A percentile compares a stretch with the other conserved stretches of the same genome.
Evolutionary conservation across 805 yeast species (phyloP).

Genomic region (Blastobotrys robertii): DNA sequence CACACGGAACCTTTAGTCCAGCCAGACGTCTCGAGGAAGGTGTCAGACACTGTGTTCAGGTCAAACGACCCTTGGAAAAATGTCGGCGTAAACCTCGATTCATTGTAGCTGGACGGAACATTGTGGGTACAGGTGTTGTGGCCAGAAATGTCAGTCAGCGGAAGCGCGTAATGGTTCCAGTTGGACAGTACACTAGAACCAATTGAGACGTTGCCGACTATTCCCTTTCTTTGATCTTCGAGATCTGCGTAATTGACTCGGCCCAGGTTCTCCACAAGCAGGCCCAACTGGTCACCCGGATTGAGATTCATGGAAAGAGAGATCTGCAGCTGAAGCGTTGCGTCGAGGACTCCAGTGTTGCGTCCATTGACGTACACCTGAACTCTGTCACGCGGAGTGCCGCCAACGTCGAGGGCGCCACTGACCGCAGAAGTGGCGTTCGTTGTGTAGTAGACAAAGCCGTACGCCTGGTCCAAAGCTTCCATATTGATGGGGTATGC

Average conservation of each 20-base stretch:
- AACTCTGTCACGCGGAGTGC: conserved; percentile 3
- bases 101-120: background rate
- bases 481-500: conserved; percentile 3
- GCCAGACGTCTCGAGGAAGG: conserved; percentile 1
- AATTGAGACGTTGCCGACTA: conserved; percentile 2
- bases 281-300: conserved; percentile 2
- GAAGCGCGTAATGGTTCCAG: conserved; percentile 1
- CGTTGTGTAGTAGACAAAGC: conserved; percentile 1
- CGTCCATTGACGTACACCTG: conserved; percentile 3
- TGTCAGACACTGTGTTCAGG: conserved; percentile 1
- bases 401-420: conserved; percentile 1
- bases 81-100: background rate
- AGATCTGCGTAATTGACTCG: conserved; percentile 2
- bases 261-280: conserved; percentile 5
- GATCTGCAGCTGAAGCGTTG: background rate
- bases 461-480: conserved; percentile 1
- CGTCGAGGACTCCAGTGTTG: conserved; percentile 1
- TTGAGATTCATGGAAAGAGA: background rate
- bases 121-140: background rate
- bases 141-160: background rate
- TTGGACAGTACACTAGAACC: background rate
- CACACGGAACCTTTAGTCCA: conserved; percentile 3
- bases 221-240: conserved; percentile 3
- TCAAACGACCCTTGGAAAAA: conserved; percentile 1
- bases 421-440: background rate